These are phyloP conservation scores for Aspergillus pseudonomiae DNA, from an alignment of 2,329 filamentous ascomycete species.

Conservation along the genomic window DNA sequence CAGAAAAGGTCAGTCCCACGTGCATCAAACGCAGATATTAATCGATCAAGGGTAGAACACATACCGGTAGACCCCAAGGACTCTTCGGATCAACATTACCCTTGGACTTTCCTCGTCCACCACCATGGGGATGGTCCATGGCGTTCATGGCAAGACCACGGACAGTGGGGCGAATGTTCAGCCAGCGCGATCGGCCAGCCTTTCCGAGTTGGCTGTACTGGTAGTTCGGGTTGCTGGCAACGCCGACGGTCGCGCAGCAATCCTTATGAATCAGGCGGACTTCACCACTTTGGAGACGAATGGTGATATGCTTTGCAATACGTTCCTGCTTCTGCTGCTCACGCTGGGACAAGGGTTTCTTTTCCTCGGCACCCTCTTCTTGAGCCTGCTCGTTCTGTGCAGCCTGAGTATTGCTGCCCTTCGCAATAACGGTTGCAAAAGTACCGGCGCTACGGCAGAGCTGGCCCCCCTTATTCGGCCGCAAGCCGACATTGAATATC, in stretches of 20 bases:
- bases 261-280: slow-evolving; percentile 86
- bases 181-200: slow-evolving; percentile 88
- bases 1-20: slow-evolving; percentile 16
- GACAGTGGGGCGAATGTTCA: slow-evolving; percentile 92
- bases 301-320: slow-evolving; percentile 76
- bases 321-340: slow-evolving; percentile 54
- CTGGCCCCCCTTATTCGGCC: slow-evolving; percentile 73
- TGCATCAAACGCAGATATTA: neutral
- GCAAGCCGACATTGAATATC: slow-evolving; percentile 83
- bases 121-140: slow-evolving; percentile 96
- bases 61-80: slow-evolving; percentile 93
- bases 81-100: slow-evolving; percentile 93
- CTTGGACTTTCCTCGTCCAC: slow-evolving; percentile 99
- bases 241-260: slow-evolving; percentile 90
- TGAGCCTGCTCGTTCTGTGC: slow-evolving; percentile 53
- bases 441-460: slow-evolving; percentile 96
- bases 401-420: slow-evolving; percentile 70
- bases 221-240: slow-evolving; percentile 90
- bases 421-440: slow-evolving; percentile 83
- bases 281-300: slow-evolving; percentile 90
- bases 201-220: slow-evolving; percentile 92
- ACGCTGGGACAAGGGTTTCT: slow-evolving; percentile 39
- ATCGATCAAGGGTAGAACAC: slow-evolving; percentile 43
- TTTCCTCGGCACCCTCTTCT: slow-evolving; percentile 33
- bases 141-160: slow-evolving; percentile 99